These are phyloP conservation scores for Calamus simplicifolius DNA, from an alignment of 176 grass and related monocot species.

Conservation along the genomic window DNA sequence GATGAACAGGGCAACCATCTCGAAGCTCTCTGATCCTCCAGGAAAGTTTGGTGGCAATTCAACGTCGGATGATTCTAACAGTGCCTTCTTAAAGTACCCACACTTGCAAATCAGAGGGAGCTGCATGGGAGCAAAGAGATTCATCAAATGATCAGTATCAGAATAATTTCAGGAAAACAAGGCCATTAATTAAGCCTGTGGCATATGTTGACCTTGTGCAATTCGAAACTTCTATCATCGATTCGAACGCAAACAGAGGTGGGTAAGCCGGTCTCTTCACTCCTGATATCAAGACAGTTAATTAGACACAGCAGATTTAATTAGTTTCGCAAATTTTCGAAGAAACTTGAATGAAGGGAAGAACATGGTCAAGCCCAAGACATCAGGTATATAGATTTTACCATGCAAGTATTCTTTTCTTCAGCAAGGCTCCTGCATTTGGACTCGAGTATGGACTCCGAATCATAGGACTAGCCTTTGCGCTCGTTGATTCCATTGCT, in stretches of 20 bases:
- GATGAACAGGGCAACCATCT: slow-evolving; percentile 64
- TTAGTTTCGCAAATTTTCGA: too few relatives aligned
- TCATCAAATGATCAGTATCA: too few relatives aligned
- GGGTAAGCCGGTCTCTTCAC: slow-evolving; percentile 44
- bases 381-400: slow-evolving; percentile 11
- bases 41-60: slow-evolving; percentile 51
- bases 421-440: slow-evolving; percentile 45
- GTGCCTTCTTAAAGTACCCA: slow-evolving; percentile 40
- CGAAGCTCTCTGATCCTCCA: slow-evolving; percentile 59
- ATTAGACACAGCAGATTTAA: too few relatives aligned
- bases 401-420: slow-evolving; percentile 63
- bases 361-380: too few relatives aligned
- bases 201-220: slow-evolving; percentile 51
- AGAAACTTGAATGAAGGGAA: too few relatives aligned
- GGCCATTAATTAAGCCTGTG: too few relatives aligned
- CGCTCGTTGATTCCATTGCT: slow-evolving; percentile 35
- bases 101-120: slow-evolving; percentile 49
- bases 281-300: slow-evolving; percentile 33
- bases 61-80: slow-evolving; percentile 24
- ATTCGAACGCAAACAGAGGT: slow-evolving; percentile 43
- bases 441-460: slow-evolving; percentile 55
- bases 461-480: slow-evolving; percentile 25
- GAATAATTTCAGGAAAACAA: too few relatives aligned
- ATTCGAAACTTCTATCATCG: slow-evolving; percentile 39
- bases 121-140: slow-evolving; percentile 20